Evolutionary conservation across 352 stramenopile species (phyloP).

Genomic region (Pythium grandisporangium): DNA sequence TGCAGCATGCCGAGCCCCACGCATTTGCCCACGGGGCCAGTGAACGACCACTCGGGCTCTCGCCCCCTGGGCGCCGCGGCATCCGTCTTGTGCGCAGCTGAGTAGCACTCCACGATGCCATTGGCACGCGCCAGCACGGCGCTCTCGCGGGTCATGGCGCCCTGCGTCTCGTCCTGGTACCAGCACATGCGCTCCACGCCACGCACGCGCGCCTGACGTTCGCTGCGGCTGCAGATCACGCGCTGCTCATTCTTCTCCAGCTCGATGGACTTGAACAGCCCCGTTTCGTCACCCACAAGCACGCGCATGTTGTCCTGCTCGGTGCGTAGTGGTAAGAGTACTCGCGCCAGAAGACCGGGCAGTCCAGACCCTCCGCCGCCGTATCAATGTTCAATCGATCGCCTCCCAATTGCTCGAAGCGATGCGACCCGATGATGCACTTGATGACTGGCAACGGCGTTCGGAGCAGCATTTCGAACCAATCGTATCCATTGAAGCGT

Average conservation of each 20-base stretch:
- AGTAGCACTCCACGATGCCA: conserved; percentile 59
- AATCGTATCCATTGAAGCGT: conserved; percentile 3
- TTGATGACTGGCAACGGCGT: conserved; percentile 13
- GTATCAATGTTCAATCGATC: no score
- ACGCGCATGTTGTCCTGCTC: conserved; percentile 39
- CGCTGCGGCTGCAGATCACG: conserved; percentile 30
- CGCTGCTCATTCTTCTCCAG: conserved; percentile 64
- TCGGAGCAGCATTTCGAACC: conserved; percentile 1
- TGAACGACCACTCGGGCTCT: conserved; percentile 40
- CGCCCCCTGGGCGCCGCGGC: conserved; percentile 12
- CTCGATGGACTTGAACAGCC: conserved; percentile 73
- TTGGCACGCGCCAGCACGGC: conserved; percentile 51
- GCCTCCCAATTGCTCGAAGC: conserved; percentile 6
- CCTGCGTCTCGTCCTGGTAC: conserved; percentile 40
- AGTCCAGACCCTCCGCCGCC: no score
- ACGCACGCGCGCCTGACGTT: conserved; percentile 35
- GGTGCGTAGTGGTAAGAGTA: no score
- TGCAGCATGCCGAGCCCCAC: conserved; percentile 51
- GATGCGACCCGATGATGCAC: conserved; percentile 5
- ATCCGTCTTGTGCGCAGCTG: conserved; percentile 26
- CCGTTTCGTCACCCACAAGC: conserved; percentile 73
- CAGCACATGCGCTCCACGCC: conserved; percentile 50
- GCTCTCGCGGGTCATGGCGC: conserved; percentile 22
- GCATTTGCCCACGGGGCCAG: conserved; percentile 8
- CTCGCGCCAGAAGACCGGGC: no score